A percentile compares a stretch with the other conserved stretches of the same genome.
Conservation (phyloP, 2,329 filamentous ascomycete species). For the Juglanconis juglandina region DNA sequence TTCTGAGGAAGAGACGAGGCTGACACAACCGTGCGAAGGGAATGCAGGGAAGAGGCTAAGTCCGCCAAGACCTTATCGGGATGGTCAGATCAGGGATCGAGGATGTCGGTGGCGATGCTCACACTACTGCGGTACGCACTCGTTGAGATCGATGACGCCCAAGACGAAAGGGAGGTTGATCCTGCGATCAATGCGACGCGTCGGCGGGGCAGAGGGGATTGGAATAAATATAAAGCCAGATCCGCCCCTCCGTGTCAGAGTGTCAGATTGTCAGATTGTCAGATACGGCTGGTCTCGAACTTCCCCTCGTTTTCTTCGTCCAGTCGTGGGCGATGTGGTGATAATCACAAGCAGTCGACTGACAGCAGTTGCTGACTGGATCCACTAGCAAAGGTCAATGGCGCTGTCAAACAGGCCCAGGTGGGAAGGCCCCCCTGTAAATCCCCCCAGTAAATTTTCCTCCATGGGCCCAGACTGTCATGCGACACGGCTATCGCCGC, state of each 20-base stretch:
- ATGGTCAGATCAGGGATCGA: too few relatives aligned
- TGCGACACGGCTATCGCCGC: slow-evolving; percentile 18
- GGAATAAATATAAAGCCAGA: neutral
- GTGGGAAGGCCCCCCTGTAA: neutral
- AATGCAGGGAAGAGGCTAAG: neutral
- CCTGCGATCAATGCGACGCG: too few relatives aligned
- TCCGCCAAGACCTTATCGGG: neutral
- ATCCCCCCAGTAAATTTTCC: slow-evolving; percentile 2
- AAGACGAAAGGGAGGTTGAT: too few relatives aligned
- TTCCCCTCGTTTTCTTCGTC: neutral
- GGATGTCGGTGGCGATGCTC: too few relatives aligned
- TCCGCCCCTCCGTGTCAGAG: neutral
- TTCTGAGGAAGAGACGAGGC: neutral
- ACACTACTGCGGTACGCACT: too few relatives aligned
- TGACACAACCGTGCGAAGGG: neutral
- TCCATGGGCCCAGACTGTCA: slow-evolving; percentile 14
- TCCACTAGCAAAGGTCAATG: neutral
- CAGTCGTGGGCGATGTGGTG: slow-evolving; percentile 4
- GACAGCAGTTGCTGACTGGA: slow-evolving; percentile 2
- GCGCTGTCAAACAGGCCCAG: neutral
- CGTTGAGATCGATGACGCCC: too few relatives aligned
- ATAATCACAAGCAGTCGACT: slow-evolving; percentile 12
- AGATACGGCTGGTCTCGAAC: neutral
- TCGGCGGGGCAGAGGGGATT: neutral
- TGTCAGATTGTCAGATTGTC: too few relatives aligned